Evolutionary conservation across 2,329 filamentous ascomycete genomes (phyloP).

Genomic region (Colletotrichum karsti): DNA sequence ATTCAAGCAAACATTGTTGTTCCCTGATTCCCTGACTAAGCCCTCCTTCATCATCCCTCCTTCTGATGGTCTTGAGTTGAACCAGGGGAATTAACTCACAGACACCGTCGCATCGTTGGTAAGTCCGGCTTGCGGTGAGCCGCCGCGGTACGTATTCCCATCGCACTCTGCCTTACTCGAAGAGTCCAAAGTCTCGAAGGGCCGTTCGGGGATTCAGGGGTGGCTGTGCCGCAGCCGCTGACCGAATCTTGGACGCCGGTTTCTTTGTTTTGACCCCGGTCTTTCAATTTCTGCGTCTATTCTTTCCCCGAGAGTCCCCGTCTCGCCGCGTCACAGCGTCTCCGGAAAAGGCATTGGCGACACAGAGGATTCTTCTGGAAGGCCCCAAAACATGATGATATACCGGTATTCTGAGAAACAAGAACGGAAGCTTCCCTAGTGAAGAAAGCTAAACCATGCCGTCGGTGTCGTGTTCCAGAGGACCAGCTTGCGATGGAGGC

Average conservation of each 20-base stretch:
- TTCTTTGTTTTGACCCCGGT: not conserved
- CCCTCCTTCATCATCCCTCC: not conserved
- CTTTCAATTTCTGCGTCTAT: not conserved
- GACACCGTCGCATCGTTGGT: not conserved
- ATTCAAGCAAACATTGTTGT: not conserved
- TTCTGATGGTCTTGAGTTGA: not conserved
- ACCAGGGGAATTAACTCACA: not conserved
- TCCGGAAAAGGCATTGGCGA: not conserved
- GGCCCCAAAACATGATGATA: not conserved
- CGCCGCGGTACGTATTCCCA: not conserved
- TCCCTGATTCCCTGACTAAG: not conserved
- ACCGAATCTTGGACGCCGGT: not conserved
- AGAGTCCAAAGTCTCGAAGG: not conserved
- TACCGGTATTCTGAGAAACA: not conserved
- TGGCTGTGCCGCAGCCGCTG: slow-evolving; percentile 22
- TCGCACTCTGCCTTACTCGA: not conserved
- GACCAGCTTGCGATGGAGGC: too few relatives aligned
- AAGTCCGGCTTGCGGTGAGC: not conserved
- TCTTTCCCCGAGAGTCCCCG: not conserved
- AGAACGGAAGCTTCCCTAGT: not conserved
- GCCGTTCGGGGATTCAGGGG: not conserved
- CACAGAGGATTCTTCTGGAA: not conserved
- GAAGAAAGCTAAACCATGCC: not conserved
- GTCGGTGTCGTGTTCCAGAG: not conserved
- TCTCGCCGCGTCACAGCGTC: not conserved